A percentile compares a stretch with the other conserved stretches of the same genome.
Evolutionary conservation across 2,329 filamentous ascomycete genomes (phyloP).

Genomic region (Tolypocladium tundrense): DNA sequence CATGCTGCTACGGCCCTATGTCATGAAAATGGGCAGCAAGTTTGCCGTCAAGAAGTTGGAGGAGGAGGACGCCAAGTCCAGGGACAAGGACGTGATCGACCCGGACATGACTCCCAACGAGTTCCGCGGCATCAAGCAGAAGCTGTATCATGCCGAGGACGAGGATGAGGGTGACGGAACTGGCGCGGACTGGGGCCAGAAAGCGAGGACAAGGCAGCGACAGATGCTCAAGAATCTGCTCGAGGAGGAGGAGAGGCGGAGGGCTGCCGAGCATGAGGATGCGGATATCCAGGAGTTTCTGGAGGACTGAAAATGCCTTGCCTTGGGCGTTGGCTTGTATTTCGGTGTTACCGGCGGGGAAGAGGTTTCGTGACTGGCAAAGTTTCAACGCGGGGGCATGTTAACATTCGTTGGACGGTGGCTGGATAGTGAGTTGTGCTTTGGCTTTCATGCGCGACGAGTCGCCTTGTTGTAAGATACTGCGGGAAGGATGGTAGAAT

Average conservation of each 20-base stretch:
- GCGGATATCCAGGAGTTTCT: constrained; percentile 68
- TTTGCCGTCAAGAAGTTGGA: constrained; percentile 55
- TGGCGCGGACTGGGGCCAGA: constrained; percentile 56
- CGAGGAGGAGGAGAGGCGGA: constrained; percentile 50
- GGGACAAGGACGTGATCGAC: constrained; percentile 4
- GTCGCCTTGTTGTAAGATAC: background rate
- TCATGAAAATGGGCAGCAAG: constrained; percentile 57
- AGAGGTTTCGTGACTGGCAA: background rate
- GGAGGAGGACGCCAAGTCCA: constrained; percentile 38
- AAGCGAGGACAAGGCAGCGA: constrained; percentile 58
- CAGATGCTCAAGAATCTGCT: constrained; percentile 55
- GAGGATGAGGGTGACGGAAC: constrained; percentile 35
- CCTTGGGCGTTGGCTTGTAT: background rate
- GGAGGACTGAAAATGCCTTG: constrained; percentile 27
- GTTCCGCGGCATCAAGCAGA: constrained; percentile 45
- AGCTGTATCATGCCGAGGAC: constrained; percentile 39
- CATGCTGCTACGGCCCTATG: constrained; percentile 61
- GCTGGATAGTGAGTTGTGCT: background rate
- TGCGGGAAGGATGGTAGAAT: background rate
- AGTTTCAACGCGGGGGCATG: background rate
- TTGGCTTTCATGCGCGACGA: no score
- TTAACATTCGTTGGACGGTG: background rate
- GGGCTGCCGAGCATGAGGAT: constrained; percentile 56
- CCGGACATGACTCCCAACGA: constrained; percentile 54
- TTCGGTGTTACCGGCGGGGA: background rate